phyloP scores from a whole-genome alignment of 352 stramenopile species.

The Nothophytophthora sp. region DNA sequence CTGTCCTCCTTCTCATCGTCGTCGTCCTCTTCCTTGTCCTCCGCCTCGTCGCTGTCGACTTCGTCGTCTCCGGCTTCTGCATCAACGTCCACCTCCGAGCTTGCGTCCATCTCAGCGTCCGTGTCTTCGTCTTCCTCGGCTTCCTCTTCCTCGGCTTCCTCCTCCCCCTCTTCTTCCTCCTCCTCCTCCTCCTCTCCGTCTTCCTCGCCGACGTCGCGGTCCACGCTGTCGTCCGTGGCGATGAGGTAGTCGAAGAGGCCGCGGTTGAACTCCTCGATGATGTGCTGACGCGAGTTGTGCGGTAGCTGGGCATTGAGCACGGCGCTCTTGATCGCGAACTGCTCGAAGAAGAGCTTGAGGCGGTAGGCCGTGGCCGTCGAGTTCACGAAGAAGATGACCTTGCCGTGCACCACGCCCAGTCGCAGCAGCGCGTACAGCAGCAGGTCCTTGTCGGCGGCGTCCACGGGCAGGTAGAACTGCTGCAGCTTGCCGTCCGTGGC shows the following conservation, averaged over 20 bases:
- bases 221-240: conserved; percentile 97
- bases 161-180: conserved; percentile 66
- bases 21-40: conserved; percentile 42
- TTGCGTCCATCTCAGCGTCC: conserved; percentile 42
- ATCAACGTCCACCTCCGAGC: conserved; percentile 39
- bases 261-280: conserved; percentile 95
- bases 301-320: conserved; percentile 99
- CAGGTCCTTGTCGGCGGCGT: conserved; percentile 94
- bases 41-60: too few relatives aligned
- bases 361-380: conserved; percentile 93
- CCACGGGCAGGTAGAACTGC: conserved; percentile 95
- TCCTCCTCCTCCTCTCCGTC: conserved; percentile 74
- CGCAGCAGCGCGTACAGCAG: conserved; percentile 99
- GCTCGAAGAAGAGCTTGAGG: conserved; percentile 99
- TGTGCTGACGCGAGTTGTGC: conserved; percentile 97
- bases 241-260: conserved; percentile 99
- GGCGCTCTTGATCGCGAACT: conserved; percentile 98
- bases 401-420: conserved; percentile 96
- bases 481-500: conserved; percentile 90
- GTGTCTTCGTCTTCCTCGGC: conserved; percentile 72
- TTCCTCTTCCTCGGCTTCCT: conserved; percentile 41
- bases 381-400: conserved; percentile 99
- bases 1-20: conserved; percentile 79
- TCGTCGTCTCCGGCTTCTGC: conserved; percentile 54
- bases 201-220: conserved; percentile 71